Evolutionary conservation across 2,329 filamentous ascomycete species (phyloP), one percentile per base, ranked within the genome.

Genomic region (Stachybotrys elegans): DNA sequence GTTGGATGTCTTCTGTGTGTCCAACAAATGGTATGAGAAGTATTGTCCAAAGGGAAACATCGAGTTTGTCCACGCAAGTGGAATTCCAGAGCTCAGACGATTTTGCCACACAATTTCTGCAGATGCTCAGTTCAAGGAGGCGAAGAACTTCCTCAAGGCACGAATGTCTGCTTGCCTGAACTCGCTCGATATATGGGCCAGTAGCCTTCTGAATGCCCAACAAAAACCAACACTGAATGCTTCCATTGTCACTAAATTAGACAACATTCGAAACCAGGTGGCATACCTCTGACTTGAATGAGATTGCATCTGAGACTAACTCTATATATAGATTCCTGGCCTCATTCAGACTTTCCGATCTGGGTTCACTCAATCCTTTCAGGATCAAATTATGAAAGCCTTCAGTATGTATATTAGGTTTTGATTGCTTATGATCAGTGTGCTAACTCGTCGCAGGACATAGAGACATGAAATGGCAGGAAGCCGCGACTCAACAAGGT

Each of bases 1-100:
- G 4, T 45, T 65, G 2, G 50, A 65, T 20, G 59, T 66, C 2
- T 67, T 67, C 39, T 67, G 61, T 34, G 57, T 66, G 1, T 65
- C 61, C 6, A 66, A 65, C 45, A 57, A 48, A 12, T 51, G 51
- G 36, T 67, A 66, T 45, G 54, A 64, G 32, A 59, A 63, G 40
- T 58, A 59, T 42, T 52, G 50, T 14, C 51, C 46, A 17, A 58
- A 59, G 39, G 61, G 60, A 12, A 57, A 60, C 37, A 32, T 29
- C 3, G 52, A 55, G 3, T 46, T 56, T 40, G 53, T 63, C 9
- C 31, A 47, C 3, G 58, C 54, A 6, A 64, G 59, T 22, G 59
- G 59, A 0, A 54, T 66, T 20, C 61, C 62, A 2, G 52, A 53
- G 5, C 55, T 67, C 17, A 62, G 63, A 20, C 48, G 44, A 8